phyloP scores from a whole-genome alignment of 1,284 basidiomycete genomes.

The Trametes hirsuta region DNA sequence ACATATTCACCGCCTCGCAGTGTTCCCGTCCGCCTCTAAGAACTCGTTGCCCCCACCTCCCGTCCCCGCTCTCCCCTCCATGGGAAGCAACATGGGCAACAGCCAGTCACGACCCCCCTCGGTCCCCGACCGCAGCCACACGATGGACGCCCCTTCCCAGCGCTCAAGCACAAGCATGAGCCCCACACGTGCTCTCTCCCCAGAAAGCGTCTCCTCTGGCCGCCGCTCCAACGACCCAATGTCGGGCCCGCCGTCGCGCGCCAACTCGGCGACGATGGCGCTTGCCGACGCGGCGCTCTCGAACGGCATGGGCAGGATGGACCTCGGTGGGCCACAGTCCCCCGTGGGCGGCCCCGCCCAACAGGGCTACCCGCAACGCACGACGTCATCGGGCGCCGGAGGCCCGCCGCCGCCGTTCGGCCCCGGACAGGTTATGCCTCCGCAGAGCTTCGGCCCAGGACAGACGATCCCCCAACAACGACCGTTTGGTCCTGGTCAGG shows the following conservation, averaged over 20 bases:
- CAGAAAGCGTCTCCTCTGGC: constrained; percentile 21
- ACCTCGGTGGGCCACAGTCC: constrained; percentile 28
- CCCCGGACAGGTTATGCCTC: constrained; percentile 36
- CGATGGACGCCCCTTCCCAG: constrained; percentile 13
- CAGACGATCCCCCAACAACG: constrained; percentile 7
- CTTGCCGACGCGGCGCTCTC: constrained; percentile 28
- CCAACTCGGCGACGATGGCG: constrained; percentile 23
- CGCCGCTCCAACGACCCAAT: constrained; percentile 18
- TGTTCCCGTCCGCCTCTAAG: constrained; percentile 56
- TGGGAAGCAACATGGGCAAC: constrained; percentile 16
- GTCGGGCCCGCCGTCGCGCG: constrained; percentile 23
- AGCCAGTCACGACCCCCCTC: constrained; percentile 28
- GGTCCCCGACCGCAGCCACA: constrained; percentile 17
- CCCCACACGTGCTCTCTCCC: constrained; percentile 30
- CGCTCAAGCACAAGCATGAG: constrained; percentile 27
- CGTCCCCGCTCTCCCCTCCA: constrained; percentile 29
- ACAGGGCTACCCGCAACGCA: constrained; percentile 27
- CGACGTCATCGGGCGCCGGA: constrained; percentile 21
- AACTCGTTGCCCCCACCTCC: constrained; percentile 34
- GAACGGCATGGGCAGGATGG: constrained; percentile 33
- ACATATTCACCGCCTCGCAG: constrained; percentile 37
- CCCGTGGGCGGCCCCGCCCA: constrained; percentile 20
- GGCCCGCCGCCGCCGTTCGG: constrained; percentile 15
- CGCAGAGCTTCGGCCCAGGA: constrained; percentile 9
- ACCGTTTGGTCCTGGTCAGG: constrained; percentile 28